Evolutionary conservation across 495 filamentous ascomycete species (phyloP), one percentile per base, ranked within the genome.

Genomic region (Collariella sp.): DNA sequence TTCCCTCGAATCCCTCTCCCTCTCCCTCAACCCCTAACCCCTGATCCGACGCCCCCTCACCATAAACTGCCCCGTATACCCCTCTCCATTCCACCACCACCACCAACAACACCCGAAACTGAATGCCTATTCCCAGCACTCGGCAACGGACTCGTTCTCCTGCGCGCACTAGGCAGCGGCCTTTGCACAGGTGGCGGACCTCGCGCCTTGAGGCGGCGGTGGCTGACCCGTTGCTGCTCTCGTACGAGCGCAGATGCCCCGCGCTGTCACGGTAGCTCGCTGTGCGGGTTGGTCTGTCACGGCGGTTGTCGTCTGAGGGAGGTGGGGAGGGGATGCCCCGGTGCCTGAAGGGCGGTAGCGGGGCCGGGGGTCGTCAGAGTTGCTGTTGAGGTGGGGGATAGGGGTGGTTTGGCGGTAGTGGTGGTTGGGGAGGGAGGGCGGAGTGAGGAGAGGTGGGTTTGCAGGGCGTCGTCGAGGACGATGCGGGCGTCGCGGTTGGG

Each of bases 401-500:
- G 22, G 3, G 22, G 41, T 11, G 33, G 39, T 23, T 9, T 7
- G n/a, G 33, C 26, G 29, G 13, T 36, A 22, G 12, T 16, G 22
- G 20, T 26, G 44, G 35, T 29, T 13, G 46, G 19, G 10, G 35
- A 23, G 39, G 47, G 46, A 1, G 57, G 23, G 9, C 61, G 36
- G 5, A 67, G 47, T 15, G 65, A 59, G 29, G 66, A 60, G n/a
- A 63, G 38, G 22, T 65, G 46, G 33, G 57, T 53, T 6, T 63
- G 58, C 7, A 72, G 41, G 1, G 69, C 62, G 6, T 51, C 54
- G 7, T 55, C 52, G 12, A 72, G 54, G 24, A 64, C 53, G 22
- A 54, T 58, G 10, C 62, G 63, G 0, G 65, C 56, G 15, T 59
- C 53, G 9, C 57, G 40, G 46, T 71, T 62, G 24, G 63, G 52